phyloP scores from a whole-genome alignment of 805 yeast genomes.

The Tetrapisispora phaffii region DNA sequence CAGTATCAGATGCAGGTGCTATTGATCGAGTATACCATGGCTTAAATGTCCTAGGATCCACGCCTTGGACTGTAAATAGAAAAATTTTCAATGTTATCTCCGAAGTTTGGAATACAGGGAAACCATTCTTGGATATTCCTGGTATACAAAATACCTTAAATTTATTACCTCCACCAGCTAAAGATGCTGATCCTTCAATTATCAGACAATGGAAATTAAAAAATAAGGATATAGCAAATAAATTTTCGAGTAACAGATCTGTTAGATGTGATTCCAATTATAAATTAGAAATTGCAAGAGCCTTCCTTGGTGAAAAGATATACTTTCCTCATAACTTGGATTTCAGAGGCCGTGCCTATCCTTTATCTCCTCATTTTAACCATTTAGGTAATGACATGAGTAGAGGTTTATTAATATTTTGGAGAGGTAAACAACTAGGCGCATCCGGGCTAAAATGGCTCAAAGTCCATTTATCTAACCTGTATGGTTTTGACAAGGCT shows the following conservation, averaged over 20 bases:
- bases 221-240: conserved; percentile 48
- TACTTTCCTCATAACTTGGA: conserved; percentile 76
- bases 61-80: conserved; percentile 89
- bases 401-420: conserved; percentile 58
- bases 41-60: conserved; percentile 71
- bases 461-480: conserved; percentile 63
- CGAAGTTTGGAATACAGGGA: conserved; percentile 80
- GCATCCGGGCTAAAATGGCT: conserved; percentile 59
- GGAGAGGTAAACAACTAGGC: conserved; percentile 69
- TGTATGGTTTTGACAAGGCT: conserved; percentile 67
- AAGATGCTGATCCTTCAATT: conserved; percentile 61
- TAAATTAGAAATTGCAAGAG: conserved; percentile 90
- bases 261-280: conserved; percentile 90
- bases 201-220: conserved; percentile 58
- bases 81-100: conserved; percentile 58
- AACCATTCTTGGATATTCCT: conserved; percentile 65
- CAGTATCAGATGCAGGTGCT: conserved; percentile 63
- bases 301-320: conserved; percentile 69
- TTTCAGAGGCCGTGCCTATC: conserved; percentile 79
- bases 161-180: conserved; percentile 49
- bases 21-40: conserved; percentile 67
- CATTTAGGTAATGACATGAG: conserved; percentile 74
- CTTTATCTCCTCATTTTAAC: conserved; percentile 69
- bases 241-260: conserved; percentile 62
- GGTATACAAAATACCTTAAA: conserved; percentile 37